phyloP scores from a whole-genome alignment of 2,329 filamentous ascomycete species.

The Colletotrichum horii region DNA sequence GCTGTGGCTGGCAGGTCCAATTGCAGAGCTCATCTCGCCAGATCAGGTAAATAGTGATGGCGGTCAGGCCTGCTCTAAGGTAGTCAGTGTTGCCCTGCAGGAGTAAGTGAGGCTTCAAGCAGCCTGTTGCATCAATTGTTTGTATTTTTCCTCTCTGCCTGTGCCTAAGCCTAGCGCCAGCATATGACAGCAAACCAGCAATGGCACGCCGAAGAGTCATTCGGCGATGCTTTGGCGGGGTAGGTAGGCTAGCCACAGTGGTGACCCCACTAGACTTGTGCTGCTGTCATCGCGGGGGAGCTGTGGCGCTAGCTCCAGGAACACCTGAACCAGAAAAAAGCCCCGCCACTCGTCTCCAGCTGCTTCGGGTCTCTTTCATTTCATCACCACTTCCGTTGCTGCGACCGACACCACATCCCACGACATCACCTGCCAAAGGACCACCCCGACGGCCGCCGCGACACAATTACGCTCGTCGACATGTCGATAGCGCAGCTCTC shows the following conservation, averaged over 20 bases:
- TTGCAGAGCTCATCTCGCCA: not conserved
- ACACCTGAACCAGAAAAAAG: not conserved
- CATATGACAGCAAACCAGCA: not conserved
- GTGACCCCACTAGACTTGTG: not conserved
- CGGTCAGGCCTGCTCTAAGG: not conserved
- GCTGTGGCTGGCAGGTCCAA: not conserved
- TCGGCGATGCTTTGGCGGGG: slow-evolving; percentile 7
- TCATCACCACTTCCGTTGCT: not conserved
- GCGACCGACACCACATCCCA: not conserved
- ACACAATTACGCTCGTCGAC: not conserved
- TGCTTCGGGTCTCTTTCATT: not conserved
- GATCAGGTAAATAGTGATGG: not conserved
- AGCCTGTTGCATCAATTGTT: not conserved
- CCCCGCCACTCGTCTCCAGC: not conserved
- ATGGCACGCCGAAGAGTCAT: not conserved
- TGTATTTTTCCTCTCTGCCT: not conserved
- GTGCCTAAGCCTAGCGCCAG: not conserved
- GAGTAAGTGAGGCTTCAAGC: not conserved
- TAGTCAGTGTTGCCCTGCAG: not conserved
- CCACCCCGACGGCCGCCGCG: not conserved
- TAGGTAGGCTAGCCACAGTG: not conserved
- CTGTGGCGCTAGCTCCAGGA: slow-evolving; percentile 7
- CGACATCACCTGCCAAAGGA: not conserved
- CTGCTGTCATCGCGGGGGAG: not conserved
- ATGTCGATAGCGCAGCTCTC: slow-evolving; percentile 74